These are phyloP conservation scores for Hericium rajendrae DNA, from an alignment of 768 basidiomycete genomes.

Conservation along the genomic window DNA sequence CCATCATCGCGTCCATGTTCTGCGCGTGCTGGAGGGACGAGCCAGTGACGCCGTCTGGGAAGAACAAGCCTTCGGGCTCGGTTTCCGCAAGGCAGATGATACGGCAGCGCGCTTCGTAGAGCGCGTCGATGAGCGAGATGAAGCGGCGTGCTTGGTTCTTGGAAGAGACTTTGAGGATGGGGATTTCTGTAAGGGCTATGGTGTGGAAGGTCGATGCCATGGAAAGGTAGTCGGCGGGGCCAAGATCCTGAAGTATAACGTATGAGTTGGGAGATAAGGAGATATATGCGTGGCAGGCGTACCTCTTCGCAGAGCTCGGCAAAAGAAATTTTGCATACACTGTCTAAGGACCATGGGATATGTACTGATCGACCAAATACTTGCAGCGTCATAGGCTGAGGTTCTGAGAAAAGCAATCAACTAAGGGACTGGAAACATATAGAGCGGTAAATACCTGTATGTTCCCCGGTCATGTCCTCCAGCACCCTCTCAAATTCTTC, in stretches of 20 bases:
- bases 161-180: constrained; percentile 35
- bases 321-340: constrained; percentile 38
- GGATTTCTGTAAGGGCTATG: constrained; percentile 41
- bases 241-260: constrained; percentile 27
- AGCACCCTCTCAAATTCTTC: constrained; percentile 16
- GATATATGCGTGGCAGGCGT: background rate
- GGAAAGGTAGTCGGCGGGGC: constrained; percentile 49
- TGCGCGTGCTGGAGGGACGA: background rate
- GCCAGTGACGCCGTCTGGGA: constrained; percentile 34
- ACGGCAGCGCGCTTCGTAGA: constrained; percentile 37
- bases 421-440: background rate
- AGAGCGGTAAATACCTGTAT: background rate
- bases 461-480: background rate
- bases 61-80: constrained; percentile 38
- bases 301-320: constrained; percentile 37
- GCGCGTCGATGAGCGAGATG: constrained; percentile 52
- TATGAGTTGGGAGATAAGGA: background rate
- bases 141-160: constrained; percentile 53
- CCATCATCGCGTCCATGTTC: constrained; percentile 28
- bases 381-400: constrained; percentile 21
- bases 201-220: constrained; percentile 40
- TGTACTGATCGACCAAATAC: constrained; percentile 40
- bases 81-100: constrained; percentile 32
- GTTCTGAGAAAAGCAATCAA: background rate
- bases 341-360: constrained; percentile 34